phyloP scores from a whole-genome alignment of 768 basidiomycete species.

The Lentinula aciculospora region DNA sequence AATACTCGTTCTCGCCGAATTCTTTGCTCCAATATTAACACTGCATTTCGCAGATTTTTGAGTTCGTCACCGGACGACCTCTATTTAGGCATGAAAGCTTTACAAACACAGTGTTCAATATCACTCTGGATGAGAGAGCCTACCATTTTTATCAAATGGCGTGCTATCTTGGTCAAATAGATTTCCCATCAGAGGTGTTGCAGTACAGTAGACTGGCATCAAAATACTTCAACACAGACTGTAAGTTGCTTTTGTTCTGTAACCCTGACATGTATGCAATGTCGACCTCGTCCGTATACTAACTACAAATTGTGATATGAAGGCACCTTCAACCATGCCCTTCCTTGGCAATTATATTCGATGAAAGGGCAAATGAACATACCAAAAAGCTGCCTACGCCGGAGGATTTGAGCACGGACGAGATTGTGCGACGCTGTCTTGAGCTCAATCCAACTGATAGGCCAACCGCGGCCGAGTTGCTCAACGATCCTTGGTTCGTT shows the following conservation, averaged over 20 bases:
- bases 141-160: constrained; percentile 6
- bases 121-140: neutral
- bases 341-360: neutral
- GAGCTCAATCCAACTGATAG: constrained; percentile 10
- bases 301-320: too few species aligned
- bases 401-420: neutral
- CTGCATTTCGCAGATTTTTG: constrained; percentile 6
- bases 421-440: constrained; percentile 11
- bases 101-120: neutral
- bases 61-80: constrained; percentile 6
- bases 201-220: neutral
- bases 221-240: neutral
- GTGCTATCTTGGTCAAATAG: neutral
- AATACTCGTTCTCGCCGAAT: too few species aligned
- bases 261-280: neutral
- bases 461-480: constrained; percentile 12
- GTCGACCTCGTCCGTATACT: too few species aligned
- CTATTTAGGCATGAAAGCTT: constrained; percentile 1
- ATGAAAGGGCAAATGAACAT: neutral
- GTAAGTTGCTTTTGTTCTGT: neutral
- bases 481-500: constrained; percentile 12
- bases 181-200: neutral
- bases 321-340: neutral
- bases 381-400: neutral
- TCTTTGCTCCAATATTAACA: too few species aligned